Conservation (phyloP, 2,329 filamentous ascomycete genomes). For the Aspergillus alliaceus region DNA sequence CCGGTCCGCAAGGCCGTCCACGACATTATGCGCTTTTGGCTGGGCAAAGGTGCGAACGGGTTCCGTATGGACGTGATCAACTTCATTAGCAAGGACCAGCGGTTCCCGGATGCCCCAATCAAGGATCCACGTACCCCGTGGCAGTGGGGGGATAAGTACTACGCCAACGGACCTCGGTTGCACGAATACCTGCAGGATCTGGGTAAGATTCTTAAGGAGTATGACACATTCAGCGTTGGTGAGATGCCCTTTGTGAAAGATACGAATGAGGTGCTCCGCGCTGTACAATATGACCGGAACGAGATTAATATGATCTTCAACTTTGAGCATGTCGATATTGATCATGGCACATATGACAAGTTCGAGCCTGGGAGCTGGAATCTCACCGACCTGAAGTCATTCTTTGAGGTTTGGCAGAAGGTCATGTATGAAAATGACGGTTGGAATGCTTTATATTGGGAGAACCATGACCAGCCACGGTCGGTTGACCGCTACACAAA, state of each 20-base stretch:
- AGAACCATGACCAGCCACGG: conserved; percentile 67
- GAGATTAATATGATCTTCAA: conserved; percentile 74
- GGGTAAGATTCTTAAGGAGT: conserved; percentile 54
- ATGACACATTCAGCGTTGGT: conserved; percentile 60
- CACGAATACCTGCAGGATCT: conserved; percentile 59
- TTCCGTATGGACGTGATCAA: conserved; percentile 77
- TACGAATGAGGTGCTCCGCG: conserved; percentile 51
- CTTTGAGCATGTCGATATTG: conserved; percentile 67
- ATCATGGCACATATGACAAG: conserved; percentile 52
- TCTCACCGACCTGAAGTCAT: conserved; percentile 53
- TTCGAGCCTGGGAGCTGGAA: conserved; percentile 50
- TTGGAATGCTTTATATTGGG: conserved; percentile 66
- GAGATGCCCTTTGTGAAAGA: conserved; percentile 58
- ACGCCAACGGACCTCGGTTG: conserved; percentile 58
- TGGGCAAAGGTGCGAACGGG: conserved; percentile 69
- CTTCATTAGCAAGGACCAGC: conserved; percentile 65
- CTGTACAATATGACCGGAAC: conserved; percentile 56
- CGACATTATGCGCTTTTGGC: conserved; percentile 75
- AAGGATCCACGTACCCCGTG: conserved; percentile 20
- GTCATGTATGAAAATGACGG: conserved; percentile 60
- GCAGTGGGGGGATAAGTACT: conserved; percentile 44
- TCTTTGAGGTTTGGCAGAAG: conserved; percentile 59
- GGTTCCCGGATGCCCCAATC: conserved; percentile 50
- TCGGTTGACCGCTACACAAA: conserved; percentile 58
- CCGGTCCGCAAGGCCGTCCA: conserved; percentile 69